Percentiles rank a stretch among this genome's conserved stretches.
phyloP scores from a whole-genome alignment of 2,329 filamentous ascomycete species.

The Aureobasidium sp. region DNA sequence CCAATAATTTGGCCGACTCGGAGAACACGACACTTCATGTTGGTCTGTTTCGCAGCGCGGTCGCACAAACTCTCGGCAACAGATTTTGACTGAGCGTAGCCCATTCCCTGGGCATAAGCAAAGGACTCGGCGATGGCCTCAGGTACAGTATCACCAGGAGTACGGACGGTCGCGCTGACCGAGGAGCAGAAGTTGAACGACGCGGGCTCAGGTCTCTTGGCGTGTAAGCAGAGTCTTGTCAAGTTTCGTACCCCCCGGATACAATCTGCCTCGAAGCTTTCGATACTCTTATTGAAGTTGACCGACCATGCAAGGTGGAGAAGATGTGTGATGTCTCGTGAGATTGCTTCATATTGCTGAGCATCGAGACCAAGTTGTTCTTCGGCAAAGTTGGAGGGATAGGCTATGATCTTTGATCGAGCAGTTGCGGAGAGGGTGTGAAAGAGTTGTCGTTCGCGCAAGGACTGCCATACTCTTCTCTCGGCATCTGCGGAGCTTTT shows the following conservation, averaged over 20 bases:
- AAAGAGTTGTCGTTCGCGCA: slow-evolving; percentile 30
- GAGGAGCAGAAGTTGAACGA: slow-evolving; percentile 46
- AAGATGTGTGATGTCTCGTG: slow-evolving; percentile 32
- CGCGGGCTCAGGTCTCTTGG: slow-evolving; percentile 26
- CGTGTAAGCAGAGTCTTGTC: slow-evolving; percentile 29
- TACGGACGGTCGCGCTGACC: slow-evolving; percentile 36
- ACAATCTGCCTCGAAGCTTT: slow-evolving; percentile 41
- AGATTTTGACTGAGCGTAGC: slow-evolving; percentile 21
- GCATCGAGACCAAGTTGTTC: slow-evolving; percentile 34
- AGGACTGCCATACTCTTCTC: slow-evolving; percentile 30
- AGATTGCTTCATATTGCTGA: slow-evolving; percentile 25
- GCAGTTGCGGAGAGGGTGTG: slow-evolving; percentile 22
- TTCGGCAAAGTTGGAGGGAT: slow-evolving; percentile 35
- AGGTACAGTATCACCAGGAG: slow-evolving; percentile 26
- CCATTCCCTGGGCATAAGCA: slow-evolving; percentile 19
- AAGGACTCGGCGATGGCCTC: slow-evolving; percentile 32
- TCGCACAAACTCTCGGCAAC: slow-evolving; percentile 28
- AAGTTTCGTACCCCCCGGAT: slow-evolving; percentile 40
- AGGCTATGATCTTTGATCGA: slow-evolving; percentile 31
- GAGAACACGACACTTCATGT: slow-evolving; percentile 23
- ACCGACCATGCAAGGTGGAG: slow-evolving; percentile 50
- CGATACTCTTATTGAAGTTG: slow-evolving; percentile 48
- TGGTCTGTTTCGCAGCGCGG: slow-evolving; percentile 27
- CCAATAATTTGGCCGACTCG: slow-evolving; percentile 37
- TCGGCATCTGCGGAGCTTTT: slow-evolving; percentile 25